phyloP scores from a whole-genome alignment of 495 filamentous ascomycete species.

The Staphylotrichum longicolle region DNA sequence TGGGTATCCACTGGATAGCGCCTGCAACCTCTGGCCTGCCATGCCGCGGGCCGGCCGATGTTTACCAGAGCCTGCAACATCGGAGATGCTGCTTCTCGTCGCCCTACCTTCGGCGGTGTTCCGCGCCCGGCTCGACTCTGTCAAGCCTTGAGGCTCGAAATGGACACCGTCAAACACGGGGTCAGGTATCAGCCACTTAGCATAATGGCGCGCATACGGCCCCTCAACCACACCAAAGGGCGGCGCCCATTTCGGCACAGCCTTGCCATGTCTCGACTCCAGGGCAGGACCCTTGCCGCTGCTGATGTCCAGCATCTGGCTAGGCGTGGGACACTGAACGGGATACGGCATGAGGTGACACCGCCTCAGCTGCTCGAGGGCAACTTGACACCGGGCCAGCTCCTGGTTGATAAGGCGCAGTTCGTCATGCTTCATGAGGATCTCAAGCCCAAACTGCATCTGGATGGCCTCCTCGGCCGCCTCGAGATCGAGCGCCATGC shows the following conservation, averaged over 20 bases:
- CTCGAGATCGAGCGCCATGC: constrained; percentile 30
- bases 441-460: constrained; percentile 84
- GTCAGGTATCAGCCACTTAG: constrained; percentile 89
- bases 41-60: constrained; percentile 62
- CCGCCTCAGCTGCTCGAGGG: constrained; percentile 91
- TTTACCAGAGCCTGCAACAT: constrained; percentile 53
- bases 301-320: constrained; percentile 63
- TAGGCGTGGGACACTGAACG: constrained; percentile 55
- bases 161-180: constrained; percentile 73
- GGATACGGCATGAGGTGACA: constrained; percentile 90
- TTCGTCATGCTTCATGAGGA: constrained; percentile 91
- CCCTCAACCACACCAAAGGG: constrained; percentile 89
- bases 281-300: constrained; percentile 69
- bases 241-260: constrained; percentile 64
- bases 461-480: constrained; percentile 70
- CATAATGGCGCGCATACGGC: constrained; percentile 90
- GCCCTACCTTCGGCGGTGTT: constrained; percentile 60
- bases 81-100: constrained; percentile 69
- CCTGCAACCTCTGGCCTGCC: constrained; percentile 61
- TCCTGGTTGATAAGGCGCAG: constrained; percentile 93
- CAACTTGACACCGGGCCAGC: constrained; percentile 90
- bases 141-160: constrained; percentile 36
- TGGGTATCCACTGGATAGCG: constrained; percentile 70
- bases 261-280: constrained; percentile 52
- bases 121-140: constrained; percentile 42